A percentile compares a stretch with the other conserved stretches of the same genome.
Conservation (phyloP, 2,329 filamentous ascomycete genomes). For the Coniochaeta sp. region DNA sequence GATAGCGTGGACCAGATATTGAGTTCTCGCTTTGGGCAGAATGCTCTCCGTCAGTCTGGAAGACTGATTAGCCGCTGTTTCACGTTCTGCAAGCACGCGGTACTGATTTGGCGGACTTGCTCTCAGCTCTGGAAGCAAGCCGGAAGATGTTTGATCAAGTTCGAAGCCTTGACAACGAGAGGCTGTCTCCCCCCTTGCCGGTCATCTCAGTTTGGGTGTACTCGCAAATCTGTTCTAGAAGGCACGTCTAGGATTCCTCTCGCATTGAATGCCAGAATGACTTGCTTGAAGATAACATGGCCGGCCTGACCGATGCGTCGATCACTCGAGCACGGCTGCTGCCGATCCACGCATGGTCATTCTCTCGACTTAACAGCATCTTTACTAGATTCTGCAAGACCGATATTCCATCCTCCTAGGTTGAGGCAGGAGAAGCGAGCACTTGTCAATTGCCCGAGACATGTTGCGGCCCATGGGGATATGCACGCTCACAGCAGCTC, state of each 20-base stretch:
- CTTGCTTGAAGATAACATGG: background rate
- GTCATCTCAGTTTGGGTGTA: background rate
- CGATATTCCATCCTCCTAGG: no score
- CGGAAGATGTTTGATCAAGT: conserved; percentile 5
- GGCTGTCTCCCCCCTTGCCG: background rate
- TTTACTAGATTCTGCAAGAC: no score
- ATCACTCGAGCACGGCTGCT: background rate
- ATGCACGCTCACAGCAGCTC: background rate
- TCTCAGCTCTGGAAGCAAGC: conserved; percentile 14
- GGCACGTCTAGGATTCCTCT: background rate
- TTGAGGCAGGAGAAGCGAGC: background rate
- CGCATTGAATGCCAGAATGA: background rate
- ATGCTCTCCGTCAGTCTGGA: conserved; percentile 5
- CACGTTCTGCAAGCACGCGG: conserved; percentile 10
- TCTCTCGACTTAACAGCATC: background rate
- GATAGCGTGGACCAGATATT: conserved; percentile 11
- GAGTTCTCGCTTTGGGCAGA: conserved; percentile 9
- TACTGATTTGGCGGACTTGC: conserved; percentile 7
- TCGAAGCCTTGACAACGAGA: background rate
- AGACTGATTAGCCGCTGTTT: conserved; percentile 21
- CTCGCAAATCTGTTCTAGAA: background rate
- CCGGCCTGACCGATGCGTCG: background rate
- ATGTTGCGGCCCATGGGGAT: background rate
- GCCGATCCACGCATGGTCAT: background rate
- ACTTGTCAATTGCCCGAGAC: background rate